phyloP scores from a whole-genome alignment of 768 basidiomycete species.

The Lactarius evosmus region DNA sequence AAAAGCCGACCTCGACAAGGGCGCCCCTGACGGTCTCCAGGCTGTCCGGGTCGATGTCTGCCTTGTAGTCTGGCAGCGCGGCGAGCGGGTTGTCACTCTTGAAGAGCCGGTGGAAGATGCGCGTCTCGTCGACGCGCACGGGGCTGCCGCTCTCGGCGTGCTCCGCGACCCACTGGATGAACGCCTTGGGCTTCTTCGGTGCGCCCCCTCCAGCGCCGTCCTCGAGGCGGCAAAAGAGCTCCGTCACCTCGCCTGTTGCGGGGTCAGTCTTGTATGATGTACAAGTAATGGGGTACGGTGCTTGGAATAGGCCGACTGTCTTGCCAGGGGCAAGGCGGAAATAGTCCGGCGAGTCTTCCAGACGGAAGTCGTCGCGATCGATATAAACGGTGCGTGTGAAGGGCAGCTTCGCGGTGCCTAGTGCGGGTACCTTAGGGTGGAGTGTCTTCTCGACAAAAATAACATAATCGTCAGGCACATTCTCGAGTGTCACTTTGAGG shows the following conservation, averaged over 20 bases:
- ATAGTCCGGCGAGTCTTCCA: slow-evolving; percentile 90
- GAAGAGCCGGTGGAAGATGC: slow-evolving; percentile 92
- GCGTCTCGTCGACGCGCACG: slow-evolving; percentile 81
- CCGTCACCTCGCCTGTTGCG: slow-evolving; percentile 65
- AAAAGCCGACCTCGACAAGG: slow-evolving; percentile 87
- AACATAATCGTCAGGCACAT: slow-evolving; percentile 82
- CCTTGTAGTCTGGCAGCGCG: slow-evolving; percentile 67
- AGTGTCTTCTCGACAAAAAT: slow-evolving; percentile 85
- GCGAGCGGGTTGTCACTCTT: slow-evolving; percentile 84
- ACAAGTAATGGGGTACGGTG: slow-evolving; percentile 88
- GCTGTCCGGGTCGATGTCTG: slow-evolving; percentile 80
- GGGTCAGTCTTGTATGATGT: slow-evolving; percentile 82
- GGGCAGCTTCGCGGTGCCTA: slow-evolving; percentile 77
- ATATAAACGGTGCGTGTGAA: slow-evolving; percentile 91
- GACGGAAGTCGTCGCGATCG: slow-evolving; percentile 89
- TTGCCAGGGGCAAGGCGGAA: slow-evolving; percentile 98
- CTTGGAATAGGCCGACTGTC: slow-evolving; percentile 94
- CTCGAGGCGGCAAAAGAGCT: slow-evolving; percentile 78
- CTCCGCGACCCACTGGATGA: slow-evolving; percentile 96
- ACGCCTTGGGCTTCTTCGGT: slow-evolving; percentile 82
- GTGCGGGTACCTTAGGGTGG: slow-evolving; percentile 88
- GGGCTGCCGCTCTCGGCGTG: slow-evolving; percentile 76
- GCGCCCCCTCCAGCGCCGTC: slow-evolving; percentile 47
- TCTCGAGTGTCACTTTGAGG: slow-evolving; percentile 87
- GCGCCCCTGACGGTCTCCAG: slow-evolving; percentile 78